Base-by-base conservation (phyloP, 257 asterid genomes). In the Petunia axillaris region DNA sequence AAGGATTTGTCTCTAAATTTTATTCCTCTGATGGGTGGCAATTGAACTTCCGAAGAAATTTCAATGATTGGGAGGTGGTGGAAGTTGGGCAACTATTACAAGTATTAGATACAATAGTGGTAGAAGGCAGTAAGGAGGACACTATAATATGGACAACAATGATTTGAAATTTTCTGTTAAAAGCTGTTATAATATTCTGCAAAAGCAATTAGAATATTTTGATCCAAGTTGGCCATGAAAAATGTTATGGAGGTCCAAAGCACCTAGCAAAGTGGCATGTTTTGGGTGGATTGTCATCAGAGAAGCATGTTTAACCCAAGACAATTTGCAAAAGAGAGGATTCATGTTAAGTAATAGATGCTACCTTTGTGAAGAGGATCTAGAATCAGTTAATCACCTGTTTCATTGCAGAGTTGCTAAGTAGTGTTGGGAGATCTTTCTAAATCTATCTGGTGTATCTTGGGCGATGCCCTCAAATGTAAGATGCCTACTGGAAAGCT, bases 381-480 rank as follows among this genome's bases (percentile, higher is more conserved):
- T 5, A 35, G 63, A 57, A 57, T 57, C 36, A 57, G 63, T 57
- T 35, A 15, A 55, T 55, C 63, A 57, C 6, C 63, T 57, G 3
- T 15, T 57, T 15, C 62, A 15, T 55, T 55, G 36, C 15, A 55
- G 6, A 66, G 14, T 66, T 66, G 3, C 53, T 40, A 66, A 40
- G 15, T 37, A 14, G 41, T 66, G 75, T 37, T 40, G 75, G 37
- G 41, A 65, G 53, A 66, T 40, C 3, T 14, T 40, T 52, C 37
- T 66, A 6, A 66, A 66, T 40, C 40, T 39, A 52, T 40, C 13
- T 66, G 53, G 6, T 66, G 53, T 15, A 39, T 36, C 41, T 66
- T 66, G 75, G 53, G 53, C 41, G 41, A 66, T 66, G 52, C 75
- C 75, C 7, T 41, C 37, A 41, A 53, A 66, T 66, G 75, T 66